Evolutionary conservation across 2,329 filamentous ascomycete species (phyloP), one percentile per base, ranked within the genome.

Genomic region (Aspergillus tubingensis): DNA sequence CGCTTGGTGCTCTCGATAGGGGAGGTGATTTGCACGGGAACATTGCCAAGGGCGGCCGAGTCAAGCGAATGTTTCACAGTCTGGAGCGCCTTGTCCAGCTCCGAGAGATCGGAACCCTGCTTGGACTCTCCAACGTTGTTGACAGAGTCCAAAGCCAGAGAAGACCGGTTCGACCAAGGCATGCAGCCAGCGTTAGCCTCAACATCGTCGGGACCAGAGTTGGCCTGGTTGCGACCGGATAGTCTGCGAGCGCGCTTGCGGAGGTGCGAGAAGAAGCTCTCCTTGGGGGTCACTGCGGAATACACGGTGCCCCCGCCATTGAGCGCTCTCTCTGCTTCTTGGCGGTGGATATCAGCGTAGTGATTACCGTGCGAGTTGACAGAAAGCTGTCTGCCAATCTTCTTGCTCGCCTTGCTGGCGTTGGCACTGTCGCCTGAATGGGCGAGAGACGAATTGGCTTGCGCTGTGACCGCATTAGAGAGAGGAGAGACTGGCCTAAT

Each of bases 251-350:
- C 95, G 54, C 94, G 89, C 78, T 99, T 99, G 59, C 95, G 87
- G 7, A 99, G 84, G 74, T 99, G 95, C 0, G 95, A 98, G 79
- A 99, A 99, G 82, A 99, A 99, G 76, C 95, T 92, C 76, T 99
- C 95, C 73, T 96, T 96, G 48, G 92, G 91, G 17, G 86, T 91
- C 69, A 85, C 88, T 0, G 89, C 91, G 5, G 92, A 95, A 15
- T 85, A 87, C 23, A 93, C 81, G 21, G 88, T 90, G 36, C 84
- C 85, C 69, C 89, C 88, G 56, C 93, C 95, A 72, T 92, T 97
- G 49, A 98, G 83, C 39, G 92, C 92, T 64, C 91, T 86, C 76
- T 98, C 94, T 13, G 94, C 92, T 76, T 98, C 92, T 78, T 94
- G 91, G 58, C 94, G 86, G 74, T 96, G 92, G 66, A 91, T 81